Evolutionary conservation across 257 asterid species (phyloP), one percentile per base, ranked within the genome.

Genomic region (Buddleja alternifolia): DNA sequence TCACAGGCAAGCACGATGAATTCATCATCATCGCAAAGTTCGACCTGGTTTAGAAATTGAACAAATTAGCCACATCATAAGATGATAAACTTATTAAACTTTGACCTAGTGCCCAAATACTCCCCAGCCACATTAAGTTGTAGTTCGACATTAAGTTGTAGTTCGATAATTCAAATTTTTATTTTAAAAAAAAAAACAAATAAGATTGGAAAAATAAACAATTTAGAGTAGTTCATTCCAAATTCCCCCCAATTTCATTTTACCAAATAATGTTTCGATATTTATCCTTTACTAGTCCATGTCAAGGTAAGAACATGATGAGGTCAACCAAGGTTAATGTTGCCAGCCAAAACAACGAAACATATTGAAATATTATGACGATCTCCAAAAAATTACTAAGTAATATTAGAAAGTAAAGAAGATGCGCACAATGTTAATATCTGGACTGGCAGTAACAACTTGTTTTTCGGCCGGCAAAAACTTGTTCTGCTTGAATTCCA

Each of bases 401-500:
- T 48, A 6, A 7, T 2, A 1, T 15, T 19, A 17, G 10, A 39
- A 47, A 29, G 25, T 37, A 60, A 58, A 48, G 24, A 45, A 74
- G 67, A 55, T 32, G 51, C 85, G 0, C 78, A 86, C 93, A 34
- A 67, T 71, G 72, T 82, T 86, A 60, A 86, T 76, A 71, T 86
- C 93, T 48, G 93, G 93, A 74, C 66, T 78, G 71, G 93, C 93
- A 12, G 93, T 86, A 29, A 86, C 82, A 60, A 82, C 68, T 82
- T 86, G 93, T 74, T 82, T 84, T 66, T 84, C 90, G 15, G 86
- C 82, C 56, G 92, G 83, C 53, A 84, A 82, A 69, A 77, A 84
- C 68, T 82, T 87, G 75, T 87, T 87, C 76, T 82, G 94, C 82
- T 87, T 87, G 86, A 87, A 87, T 78, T 87, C 94, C 94, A 84